Evolutionary conservation across 192 early-diverging fungal genomes (phyloP), one percentile per base, ranked within the genome.

Genomic region (Gaertneriomyces sp.): DNA sequence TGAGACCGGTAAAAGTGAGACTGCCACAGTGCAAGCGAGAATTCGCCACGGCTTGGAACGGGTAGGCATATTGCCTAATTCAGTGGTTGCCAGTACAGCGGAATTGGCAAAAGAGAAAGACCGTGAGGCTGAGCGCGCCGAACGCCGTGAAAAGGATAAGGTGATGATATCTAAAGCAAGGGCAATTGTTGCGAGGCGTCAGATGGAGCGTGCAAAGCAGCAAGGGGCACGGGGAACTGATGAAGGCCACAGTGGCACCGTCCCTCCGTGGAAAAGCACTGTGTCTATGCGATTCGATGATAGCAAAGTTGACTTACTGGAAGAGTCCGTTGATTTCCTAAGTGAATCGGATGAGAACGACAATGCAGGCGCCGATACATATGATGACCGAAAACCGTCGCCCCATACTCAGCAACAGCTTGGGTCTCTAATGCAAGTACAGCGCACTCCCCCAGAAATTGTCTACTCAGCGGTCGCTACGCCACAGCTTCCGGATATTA

Each of bases 11-110:
- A 33, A 33, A 33, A 33, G 25, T 33, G 25, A 33, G 25, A 33
- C 25, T 33, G 2, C 25, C 25, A 33, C 25, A 33, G 25, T 33
- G 10, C 51, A 64, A 64, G 45, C 46, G 4, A 17, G 9, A 58
- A 71, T 78, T 38, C 76, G 65, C 43, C n/a, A 52, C 8, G 54
- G 67, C 14, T 68, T 78, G 69, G 64, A 60, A 40, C 60, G 66
- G 33, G 11, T 74, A 33, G 76, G 76, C 0, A 58, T 74, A 6
- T 45, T 78, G 7, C 76, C 76, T 2, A 78, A 78, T 57, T 78
- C 76, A 4, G 61, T 78, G 42, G 39, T 78, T 19, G 58, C 70
- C 9, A 60, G 62, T 3, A 53, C 67, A 58, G 63, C 66, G 42
- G 45, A 47, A 19, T 51, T 49, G 12, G 69, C 49, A 4, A 49